Evolutionary conservation across 495 filamentous ascomycete genomes (phyloP), one percentile per base, ranked within the genome.

Genomic region (Oleoguttula mirabilis): DNA sequence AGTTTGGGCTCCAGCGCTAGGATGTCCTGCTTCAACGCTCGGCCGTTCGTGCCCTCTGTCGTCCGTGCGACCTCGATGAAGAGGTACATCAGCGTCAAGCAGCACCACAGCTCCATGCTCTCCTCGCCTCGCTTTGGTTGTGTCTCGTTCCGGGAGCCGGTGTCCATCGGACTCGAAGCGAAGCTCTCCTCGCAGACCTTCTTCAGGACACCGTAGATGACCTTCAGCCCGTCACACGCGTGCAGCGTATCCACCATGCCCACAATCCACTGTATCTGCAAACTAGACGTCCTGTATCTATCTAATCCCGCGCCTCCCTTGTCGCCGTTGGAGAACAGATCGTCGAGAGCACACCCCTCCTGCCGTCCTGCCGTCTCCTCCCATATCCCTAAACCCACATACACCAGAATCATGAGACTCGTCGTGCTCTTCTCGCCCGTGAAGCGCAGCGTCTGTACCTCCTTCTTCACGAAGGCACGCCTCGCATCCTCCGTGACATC

Each of bases 341-440:
- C 45, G 5, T 35, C 45, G 10, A 52, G 30, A n/a, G 10, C 39
- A 17, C 14, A 12, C 1, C 33, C 36, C 11, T 36, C 45, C n/a
- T 48, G 31, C 22, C 35, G 16, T 17, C 77, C 76, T 38, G 79
- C 82, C 28, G 80, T 86, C 31, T 80, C 67, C 1, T 73, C 73
- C 85, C 86, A 92, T 28, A 77, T 67, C 2, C 86, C 86, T 16
- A 92, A 70, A 17, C 79, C 68, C 20, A 84, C 55, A 59, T 95
- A 93, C 16, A 80, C 71, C 47, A 94, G 56, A n/a, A 70, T 86
- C 86, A 39, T 94, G 62, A 14, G 73, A 75, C 55, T 48, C 65
- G 55, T 38, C 45, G 38, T 50, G 58, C 30, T 22, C 52, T 22
- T 42, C 44, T 23, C 57, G 52, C 15, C 41, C 28, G 16, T 38